Evolutionary conservation across 768 basidiomycete genomes (phyloP).

Genomic region (Neoboletus subvelutipes): DNA sequence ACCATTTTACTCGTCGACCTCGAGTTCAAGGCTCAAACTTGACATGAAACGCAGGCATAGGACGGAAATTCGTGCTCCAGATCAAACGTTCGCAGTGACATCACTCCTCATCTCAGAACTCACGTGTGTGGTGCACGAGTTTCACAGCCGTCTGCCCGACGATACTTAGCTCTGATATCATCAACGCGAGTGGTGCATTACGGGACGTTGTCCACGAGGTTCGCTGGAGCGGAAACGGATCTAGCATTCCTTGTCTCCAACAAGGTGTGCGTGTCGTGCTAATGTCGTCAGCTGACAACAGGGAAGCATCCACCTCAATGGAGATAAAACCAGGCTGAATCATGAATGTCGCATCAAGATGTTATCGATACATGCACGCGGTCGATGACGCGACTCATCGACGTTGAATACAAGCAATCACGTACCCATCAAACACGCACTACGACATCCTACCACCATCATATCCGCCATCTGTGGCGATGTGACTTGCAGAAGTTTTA

Average conservation of each 20-base stretch:
- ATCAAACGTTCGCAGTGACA: not conserved
- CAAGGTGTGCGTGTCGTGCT: not conserved
- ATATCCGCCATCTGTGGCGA: constrained; percentile 41
- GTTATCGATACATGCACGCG: constrained; percentile 9
- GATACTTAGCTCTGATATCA: constrained; percentile 4
- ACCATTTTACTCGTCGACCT: not conserved
- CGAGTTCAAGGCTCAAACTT: not conserved
- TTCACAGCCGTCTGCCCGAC: not conserved
- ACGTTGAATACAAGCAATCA: constrained; percentile 1
- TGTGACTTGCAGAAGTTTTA: constrained; percentile 68
- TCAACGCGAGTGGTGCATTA: not conserved
- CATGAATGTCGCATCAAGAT: not conserved
- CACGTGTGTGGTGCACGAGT: not conserved
- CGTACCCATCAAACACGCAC: constrained; percentile 13
- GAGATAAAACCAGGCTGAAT: not conserved
- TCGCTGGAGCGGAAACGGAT: constrained; percentile 2
- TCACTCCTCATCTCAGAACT: not conserved
- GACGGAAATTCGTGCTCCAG: not conserved
- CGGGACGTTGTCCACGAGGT: constrained; percentile 8
- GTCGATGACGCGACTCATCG: constrained; percentile 6
- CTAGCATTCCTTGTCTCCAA: constrained; percentile 10
- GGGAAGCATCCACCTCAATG: not conserved
- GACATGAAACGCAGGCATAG: not conserved
- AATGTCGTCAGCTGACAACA: not conserved
- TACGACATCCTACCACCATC: constrained; percentile 33